A percentile compares a stretch with the other conserved stretches of the same genome.
These are phyloP conservation scores for Penicillium canariense DNA, from an alignment of 495 filamentous ascomycete genomes.

Conservation along the genomic window DNA sequence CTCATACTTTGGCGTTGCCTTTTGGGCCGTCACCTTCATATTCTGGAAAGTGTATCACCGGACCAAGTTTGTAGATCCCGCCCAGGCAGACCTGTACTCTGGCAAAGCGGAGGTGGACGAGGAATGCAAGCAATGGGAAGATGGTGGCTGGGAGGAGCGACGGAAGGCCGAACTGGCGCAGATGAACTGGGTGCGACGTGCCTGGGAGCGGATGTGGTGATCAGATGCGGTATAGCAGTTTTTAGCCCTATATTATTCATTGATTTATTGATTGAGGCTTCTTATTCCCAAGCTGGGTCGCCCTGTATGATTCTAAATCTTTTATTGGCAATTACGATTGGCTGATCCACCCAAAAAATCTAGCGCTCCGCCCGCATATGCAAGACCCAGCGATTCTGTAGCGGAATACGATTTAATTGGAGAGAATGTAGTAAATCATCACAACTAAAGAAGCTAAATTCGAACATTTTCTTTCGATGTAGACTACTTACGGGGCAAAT, in stretches of 20 bases:
- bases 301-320: too few relatives aligned
- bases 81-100: conserved; percentile 24
- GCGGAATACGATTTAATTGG: too few relatives aligned
- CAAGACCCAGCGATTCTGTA: too few relatives aligned
- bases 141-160: conserved; percentile 27
- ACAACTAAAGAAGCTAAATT: too few relatives aligned
- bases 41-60: conserved; percentile 34
- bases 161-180: conserved; percentile 26
- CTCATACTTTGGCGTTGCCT: conserved; percentile 34
- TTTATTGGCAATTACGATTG: too few relatives aligned
- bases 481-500: background rate
- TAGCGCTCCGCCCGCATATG: too few relatives aligned
- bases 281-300: too few relatives aligned
- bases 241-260: background rate
- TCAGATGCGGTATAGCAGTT: background rate
- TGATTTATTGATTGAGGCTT: background rate
- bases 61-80: conserved; percentile 29
- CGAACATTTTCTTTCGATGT: too few relatives aligned
- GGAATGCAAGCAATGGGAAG: conserved; percentile 35
- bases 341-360: too few relatives aligned
- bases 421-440: too few relatives aligned
- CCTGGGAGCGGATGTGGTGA: conserved; percentile 38
- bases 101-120: conserved; percentile 36
- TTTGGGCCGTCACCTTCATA: conserved; percentile 30
- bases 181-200: conserved; percentile 23